These are phyloP conservation scores for Fusarium sp. DNA, from an alignment of 2,329 filamentous ascomycete species.

Conservation along the genomic window DNA sequence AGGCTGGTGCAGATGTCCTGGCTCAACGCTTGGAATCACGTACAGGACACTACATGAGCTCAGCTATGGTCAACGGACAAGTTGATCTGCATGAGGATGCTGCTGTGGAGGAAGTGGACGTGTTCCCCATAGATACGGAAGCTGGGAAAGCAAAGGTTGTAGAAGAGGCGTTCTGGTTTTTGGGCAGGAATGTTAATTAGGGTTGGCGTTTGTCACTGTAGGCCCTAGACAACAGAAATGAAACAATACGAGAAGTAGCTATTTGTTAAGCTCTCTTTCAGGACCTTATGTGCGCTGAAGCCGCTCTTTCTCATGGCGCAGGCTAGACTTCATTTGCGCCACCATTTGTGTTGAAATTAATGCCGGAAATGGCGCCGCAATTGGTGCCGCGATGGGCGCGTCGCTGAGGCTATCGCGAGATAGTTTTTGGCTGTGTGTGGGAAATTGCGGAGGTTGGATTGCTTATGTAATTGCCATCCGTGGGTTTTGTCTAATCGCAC, in stretches of 20 bases:
- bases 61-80: background rate
- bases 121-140: background rate
- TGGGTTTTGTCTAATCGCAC: no score
- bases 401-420: no score
- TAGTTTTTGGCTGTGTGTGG: no score
- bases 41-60: background rate
- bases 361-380: no score
- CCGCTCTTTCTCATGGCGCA: no score
- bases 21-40: slow-evolving; percentile 38
- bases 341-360: no score
- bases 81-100: background rate
- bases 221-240: background rate
- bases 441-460: no score
- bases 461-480: no score
- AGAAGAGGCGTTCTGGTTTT: background rate
- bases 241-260: background rate
- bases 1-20: slow-evolving; percentile 46
- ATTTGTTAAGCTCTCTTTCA: no score
- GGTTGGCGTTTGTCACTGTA: background rate
- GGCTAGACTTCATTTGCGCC: no score
- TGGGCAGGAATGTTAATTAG: background rate
- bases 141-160: background rate
- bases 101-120: background rate
- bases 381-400: no score
- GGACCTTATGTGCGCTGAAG: no score